Base-by-base conservation (phyloP, 352 stramenopile genomes). In the Globisporangium viniferum region DNA sequence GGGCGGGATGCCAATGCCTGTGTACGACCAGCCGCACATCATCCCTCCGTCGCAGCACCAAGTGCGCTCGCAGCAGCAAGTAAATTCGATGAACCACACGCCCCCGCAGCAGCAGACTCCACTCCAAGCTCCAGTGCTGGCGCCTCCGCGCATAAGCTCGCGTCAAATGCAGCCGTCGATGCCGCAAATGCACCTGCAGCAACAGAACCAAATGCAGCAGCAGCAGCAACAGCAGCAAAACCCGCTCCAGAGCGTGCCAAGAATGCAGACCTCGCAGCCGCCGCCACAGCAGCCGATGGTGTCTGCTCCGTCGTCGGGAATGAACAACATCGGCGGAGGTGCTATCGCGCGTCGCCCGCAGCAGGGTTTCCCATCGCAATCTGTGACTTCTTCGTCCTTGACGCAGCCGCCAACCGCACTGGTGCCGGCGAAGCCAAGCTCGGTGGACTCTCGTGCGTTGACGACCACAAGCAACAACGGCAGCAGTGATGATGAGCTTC, bases 11-110 rank as follows among this genome's bases (percentile, higher is more conserved):
- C 76, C 73, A 33, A 74, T 67, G 54, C 75, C 78, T 64, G 76
- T 91, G 48, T 92, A 88, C 69, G 77, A 92, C 73, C 79, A 86
- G 71, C 70, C 70, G 65, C 83, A 89, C 59, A 67, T 88, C 22
- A 81, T 89, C 69, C 78, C 70, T 20, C 73, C 68, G 12, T 73
- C 73, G 22, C 79, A 85, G 64, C 73, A 76, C 33, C 72, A 75
- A 20, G 56, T 70, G 51, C 72, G 73, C 22, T 64, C 70, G 20
- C 75, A 80, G 55, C 68, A 69, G 55, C 68, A 69, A 10, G 60
- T 74, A 31, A 64, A 73, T 3, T 68, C 77, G 44, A 70, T 74
- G 8, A 78, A 61, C 57, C 76, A 80, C 56, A 75, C 70, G 31
- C 62, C 69, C 0, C 68, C 70, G n/a, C 59, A 73, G 68, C 31